These are phyloP conservation scores for Edaphochlamys debaryana DNA, from an alignment of 139 green algal genomes.

Conservation along the genomic window DNA sequence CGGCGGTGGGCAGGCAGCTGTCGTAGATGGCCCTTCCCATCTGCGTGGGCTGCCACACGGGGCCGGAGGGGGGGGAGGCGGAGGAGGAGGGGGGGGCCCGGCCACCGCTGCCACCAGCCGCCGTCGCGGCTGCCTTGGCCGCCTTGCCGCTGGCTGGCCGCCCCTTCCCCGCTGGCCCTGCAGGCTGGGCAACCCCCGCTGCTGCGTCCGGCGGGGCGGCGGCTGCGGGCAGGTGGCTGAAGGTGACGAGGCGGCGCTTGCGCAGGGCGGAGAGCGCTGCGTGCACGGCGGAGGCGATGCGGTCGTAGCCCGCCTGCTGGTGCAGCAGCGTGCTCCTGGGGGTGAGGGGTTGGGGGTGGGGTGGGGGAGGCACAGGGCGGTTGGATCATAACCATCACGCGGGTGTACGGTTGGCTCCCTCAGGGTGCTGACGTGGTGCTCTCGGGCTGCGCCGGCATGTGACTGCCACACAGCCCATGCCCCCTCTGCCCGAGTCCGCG, in stretches of 20 bases:
- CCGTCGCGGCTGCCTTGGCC: neutral
- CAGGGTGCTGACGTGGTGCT: too few species aligned
- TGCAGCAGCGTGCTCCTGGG: conserved; percentile 57
- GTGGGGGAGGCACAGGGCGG: neutral
- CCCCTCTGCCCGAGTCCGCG: neutral
- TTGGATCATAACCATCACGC: too few species aligned
- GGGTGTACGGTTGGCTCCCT: too few species aligned
- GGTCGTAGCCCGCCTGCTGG: conserved; percentile 44
- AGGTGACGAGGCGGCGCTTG: conserved; percentile 24
- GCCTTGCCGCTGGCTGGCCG: neutral
- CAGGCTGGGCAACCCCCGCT: too few species aligned
- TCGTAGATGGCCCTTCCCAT: conserved; percentile 69
- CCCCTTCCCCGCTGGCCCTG: neutral
- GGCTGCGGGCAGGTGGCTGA: neutral
- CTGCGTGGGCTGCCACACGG: conserved; percentile 47
- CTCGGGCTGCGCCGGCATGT: too few species aligned
- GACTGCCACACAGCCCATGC: too few species aligned
- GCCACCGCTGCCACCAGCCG: neutral
- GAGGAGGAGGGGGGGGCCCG: too few species aligned
- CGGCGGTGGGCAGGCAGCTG: conserved; percentile 50
- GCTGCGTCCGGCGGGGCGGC: neutral
- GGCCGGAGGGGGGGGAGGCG: neutral
- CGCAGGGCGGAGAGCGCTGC: conserved; percentile 53
- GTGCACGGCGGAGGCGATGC: conserved; percentile 32
- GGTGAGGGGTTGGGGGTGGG: neutral